These are phyloP conservation scores for Pleurotus giganteus DNA, from an alignment of 768 basidiomycete genomes.

Conservation along the genomic window DNA sequence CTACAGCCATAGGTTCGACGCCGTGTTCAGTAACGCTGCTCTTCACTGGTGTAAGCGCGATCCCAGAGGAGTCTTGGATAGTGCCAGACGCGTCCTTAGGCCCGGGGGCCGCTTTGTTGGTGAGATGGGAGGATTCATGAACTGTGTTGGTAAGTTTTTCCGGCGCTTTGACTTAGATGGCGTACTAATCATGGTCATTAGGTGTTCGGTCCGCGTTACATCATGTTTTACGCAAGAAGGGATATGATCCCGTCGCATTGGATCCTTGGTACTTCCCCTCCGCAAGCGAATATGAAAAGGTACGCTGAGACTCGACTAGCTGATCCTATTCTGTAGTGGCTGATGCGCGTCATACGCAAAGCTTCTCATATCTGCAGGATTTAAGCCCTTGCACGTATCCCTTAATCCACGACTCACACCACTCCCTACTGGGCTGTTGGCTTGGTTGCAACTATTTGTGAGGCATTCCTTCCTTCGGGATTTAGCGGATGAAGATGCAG, in stretches of 20 bases:
- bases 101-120: slow-evolving; percentile 69
- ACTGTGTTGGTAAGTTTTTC: slow-evolving; percentile 54
- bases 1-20: slow-evolving; percentile 52
- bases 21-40: slow-evolving; percentile 77
- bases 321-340: slow-evolving; percentile 2
- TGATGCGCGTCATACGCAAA: slow-evolving; percentile 19
- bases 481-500: slow-evolving; percentile 52
- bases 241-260: slow-evolving; percentile 52
- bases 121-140: slow-evolving; percentile 79
- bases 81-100: slow-evolving; percentile 60
- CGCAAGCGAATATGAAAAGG: slow-evolving; percentile 59
- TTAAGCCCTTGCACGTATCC: slow-evolving; percentile 50
- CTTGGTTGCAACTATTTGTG: slow-evolving; percentile 70
- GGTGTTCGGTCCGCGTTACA: slow-evolving; percentile 63
- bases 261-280: slow-evolving; percentile 91
- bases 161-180: not conserved
- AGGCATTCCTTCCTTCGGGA: slow-evolving; percentile 56
- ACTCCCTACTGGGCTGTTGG: slow-evolving; percentile 48
- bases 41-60: slow-evolving; percentile 85
- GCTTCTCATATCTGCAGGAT: slow-evolving; percentile 58
- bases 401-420: slow-evolving; percentile 56
- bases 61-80: slow-evolving; percentile 62
- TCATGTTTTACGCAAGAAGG: slow-evolving; percentile 45
- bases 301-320: slow-evolving; percentile 23
- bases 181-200: slow-evolving; percentile 26